Conservation (phyloP, 805 yeast species). For the Kluyveromyces nonfermentans region DNA sequence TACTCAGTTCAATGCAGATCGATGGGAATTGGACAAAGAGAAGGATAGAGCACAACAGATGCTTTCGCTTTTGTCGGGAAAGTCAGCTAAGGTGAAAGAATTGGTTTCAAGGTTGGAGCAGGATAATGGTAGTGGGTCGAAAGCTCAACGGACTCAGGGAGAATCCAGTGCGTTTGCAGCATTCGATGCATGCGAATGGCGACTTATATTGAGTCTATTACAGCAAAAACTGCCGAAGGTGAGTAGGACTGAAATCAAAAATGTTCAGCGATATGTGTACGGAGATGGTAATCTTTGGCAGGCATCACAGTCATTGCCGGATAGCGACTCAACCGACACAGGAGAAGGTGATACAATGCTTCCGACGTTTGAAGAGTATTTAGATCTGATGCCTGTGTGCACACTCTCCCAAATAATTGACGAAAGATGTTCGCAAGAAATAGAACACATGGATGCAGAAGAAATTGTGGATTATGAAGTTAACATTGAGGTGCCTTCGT, state of each 20-base stretch:
- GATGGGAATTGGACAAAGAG: constrained; percentile 3
- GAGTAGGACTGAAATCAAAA: constrained; percentile 13
- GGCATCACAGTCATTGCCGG: constrained; percentile 8
- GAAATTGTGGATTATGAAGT: neutral
- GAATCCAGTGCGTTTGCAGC: constrained; percentile 10
- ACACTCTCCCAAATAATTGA: constrained; percentile 3
- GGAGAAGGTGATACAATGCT: constrained; percentile 2
- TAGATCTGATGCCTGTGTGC: neutral
- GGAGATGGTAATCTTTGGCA: constrained; percentile 12
- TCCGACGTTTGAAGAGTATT: neutral
- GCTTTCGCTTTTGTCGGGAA: constrained; percentile 23
- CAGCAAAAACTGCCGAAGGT: constrained; percentile 17
- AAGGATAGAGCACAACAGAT: constrained; percentile 5
- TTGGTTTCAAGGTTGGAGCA: constrained; percentile 6
- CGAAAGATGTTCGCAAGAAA: neutral
- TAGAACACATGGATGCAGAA: neutral
- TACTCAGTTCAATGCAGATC: constrained; percentile 8
- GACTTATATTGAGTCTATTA: constrained; percentile 11
- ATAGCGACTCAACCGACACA: constrained; percentile 1
- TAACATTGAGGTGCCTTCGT: neutral
- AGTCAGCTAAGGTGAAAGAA: constrained; percentile 22
- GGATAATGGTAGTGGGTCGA: neutral
- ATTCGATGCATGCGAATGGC: constrained; percentile 26
- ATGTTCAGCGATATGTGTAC: constrained; percentile 19
- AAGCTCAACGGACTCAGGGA: neutral